phyloP scores from a whole-genome alignment of 768 basidiomycete genomes.

The Psilocybe cyanescens region DNA sequence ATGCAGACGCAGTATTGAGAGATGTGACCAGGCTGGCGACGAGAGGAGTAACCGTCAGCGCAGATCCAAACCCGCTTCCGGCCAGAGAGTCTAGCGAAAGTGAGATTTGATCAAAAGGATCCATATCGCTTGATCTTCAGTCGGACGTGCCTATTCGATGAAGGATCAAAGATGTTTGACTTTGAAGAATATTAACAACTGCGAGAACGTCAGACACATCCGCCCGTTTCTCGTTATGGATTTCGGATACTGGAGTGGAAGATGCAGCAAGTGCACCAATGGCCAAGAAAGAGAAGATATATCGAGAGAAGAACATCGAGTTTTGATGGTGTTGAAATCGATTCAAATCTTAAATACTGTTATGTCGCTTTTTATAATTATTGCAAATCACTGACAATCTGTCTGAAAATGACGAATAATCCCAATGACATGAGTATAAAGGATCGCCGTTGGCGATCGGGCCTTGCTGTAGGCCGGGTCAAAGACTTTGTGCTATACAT shows the following conservation, averaged over 20 bases:
- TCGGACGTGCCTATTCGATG: not conserved
- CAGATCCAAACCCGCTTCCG: not conserved
- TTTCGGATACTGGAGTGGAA: not conserved
- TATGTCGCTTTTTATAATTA: too few relatives aligned
- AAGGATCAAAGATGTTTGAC: not conserved
- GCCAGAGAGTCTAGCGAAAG: not conserved
- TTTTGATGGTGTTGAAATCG: not conserved
- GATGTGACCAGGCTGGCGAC: constrained; percentile 1
- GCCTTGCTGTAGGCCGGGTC: too few relatives aligned
- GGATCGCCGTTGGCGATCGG: too few relatives aligned
- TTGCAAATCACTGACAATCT: too few relatives aligned
- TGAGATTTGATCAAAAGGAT: not conserved
- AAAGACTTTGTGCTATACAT: too few relatives aligned
- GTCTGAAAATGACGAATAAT: not conserved
- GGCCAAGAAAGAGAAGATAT: not conserved
- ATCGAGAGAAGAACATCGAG: not conserved
- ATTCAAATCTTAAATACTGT: too few relatives aligned
- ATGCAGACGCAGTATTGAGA: constrained; percentile 1
- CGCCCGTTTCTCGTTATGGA: not conserved
- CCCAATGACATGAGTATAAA: not conserved
- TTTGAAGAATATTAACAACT: constrained; percentile 1
- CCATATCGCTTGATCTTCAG: not conserved
- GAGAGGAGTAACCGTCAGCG: not conserved
- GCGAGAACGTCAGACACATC: constrained; percentile 6
- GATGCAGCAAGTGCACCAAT: not conserved